Base-by-base conservation (phyloP, 2,329 filamentous ascomycete species). In the Septoria petroselini region DNA sequence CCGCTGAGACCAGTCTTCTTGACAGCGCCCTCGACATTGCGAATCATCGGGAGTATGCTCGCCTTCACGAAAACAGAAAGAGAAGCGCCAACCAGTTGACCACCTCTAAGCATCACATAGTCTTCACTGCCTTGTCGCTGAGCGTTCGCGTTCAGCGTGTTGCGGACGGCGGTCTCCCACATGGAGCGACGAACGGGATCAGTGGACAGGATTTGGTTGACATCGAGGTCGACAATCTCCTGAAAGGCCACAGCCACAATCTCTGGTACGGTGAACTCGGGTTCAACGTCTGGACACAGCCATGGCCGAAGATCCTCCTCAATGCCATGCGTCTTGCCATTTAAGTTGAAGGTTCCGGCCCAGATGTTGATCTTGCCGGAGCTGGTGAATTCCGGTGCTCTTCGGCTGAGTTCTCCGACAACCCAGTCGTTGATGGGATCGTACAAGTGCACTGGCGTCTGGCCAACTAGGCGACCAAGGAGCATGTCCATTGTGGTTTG, bases 131-230 rank as follows among this genome's bases (percentile, higher is more conserved):
- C 82, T 17, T 79, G 74, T 50, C 75, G 74, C 33, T 79, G 77
- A 14, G 88, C 83, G 56, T 86, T 81, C 8, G 73, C 70, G 61
- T 97, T 96, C 31, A 98, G 71, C 11, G 85, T 88, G 38, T 75
- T 76, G 58, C 85, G 84, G 18, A 97, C 90, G 3, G 87, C 84
- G 45, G 78, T 73, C 67, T 98, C 93, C 93, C 93, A 98, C 15
- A 84, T 73, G 56, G 89, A 84, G 58, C 91, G 88, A 46, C 88
- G 81, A 2, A 84, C 82, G 1, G 93, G 93, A 66, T 98, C 91
- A 53, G 91, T 97, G 58, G 94, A 95, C 90, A 98, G 96, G 64
- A 98, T 97, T 65, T 98, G 93, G 67, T 97, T 91, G 12, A 94
- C 93, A 61, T 89, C 96, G 39, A 98, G 75, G 65, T 95, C 88